Conservation (phyloP, 2,329 filamentous ascomycete genomes). For the Penicillium brevicompactum region DNA sequence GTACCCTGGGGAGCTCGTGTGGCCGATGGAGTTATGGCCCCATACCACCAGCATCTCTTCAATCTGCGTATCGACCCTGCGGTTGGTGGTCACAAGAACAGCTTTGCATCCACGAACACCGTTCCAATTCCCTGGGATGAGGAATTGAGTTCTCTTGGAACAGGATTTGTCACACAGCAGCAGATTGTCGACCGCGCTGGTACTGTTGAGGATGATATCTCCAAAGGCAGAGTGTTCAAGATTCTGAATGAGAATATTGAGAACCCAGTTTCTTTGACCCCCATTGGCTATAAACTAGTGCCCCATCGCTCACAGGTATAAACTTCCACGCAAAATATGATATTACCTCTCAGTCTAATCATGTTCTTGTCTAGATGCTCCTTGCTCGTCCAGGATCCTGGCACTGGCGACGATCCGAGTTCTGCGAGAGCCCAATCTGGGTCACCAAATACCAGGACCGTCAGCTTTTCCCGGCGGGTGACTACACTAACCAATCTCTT, state of each 20-base stretch:
- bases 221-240: conserved; percentile 54
- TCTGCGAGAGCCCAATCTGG: conserved; percentile 54
- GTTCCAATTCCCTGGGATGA: conserved; percentile 57
- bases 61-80: conserved; percentile 48
- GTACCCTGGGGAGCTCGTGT: conserved; percentile 45
- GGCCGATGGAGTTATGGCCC: conserved; percentile 45
- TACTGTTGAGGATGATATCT: conserved; percentile 45
- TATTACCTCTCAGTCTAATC: too few species aligned
- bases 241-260: conserved; percentile 54
- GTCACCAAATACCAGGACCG: conserved; percentile 54
- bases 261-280: conserved; percentile 55
- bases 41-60: conserved; percentile 50
- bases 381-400: conserved; percentile 53
- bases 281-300: conserved; percentile 58
- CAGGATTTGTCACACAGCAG: conserved; percentile 51
- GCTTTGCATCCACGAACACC: conserved; percentile 56
- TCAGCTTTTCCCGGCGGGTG: conserved; percentile 53
- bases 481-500: conserved; percentile 53
- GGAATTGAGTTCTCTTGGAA: conserved; percentile 52
- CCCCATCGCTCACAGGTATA: conserved; percentile 52
- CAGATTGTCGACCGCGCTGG: conserved; percentile 46
- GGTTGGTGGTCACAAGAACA: conserved; percentile 47
- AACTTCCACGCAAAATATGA: too few species aligned
- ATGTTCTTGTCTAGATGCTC: conserved; percentile 38
- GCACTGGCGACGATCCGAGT: conserved; percentile 54